Evolutionary conservation across 306 rosid genomes (phyloP).

Genomic region (Echinosophora koreensis): DNA sequence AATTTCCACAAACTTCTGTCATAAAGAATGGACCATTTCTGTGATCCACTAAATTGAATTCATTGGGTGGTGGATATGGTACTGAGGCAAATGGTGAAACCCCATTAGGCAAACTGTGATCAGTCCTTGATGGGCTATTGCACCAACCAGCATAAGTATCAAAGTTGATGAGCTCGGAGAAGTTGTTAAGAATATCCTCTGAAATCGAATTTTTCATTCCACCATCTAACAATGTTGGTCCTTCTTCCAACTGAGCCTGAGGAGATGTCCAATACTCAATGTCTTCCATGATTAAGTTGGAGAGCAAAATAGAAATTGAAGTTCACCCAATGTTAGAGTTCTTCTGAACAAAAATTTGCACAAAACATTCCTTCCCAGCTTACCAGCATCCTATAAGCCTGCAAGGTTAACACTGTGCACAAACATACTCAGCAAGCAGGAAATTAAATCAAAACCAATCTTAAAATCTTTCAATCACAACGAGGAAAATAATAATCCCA

Average conservation of each 20-base stretch:
- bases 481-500: slow-evolving; percentile 11
- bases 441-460: slow-evolving; percentile 29
- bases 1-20: slow-evolving; percentile 57
- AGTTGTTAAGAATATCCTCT: slow-evolving; percentile 65
- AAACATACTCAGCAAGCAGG: slow-evolving; percentile 20
- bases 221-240: slow-evolving; percentile 53
- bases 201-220: slow-evolving; percentile 54
- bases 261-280: slow-evolving; percentile 56
- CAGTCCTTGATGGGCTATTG: slow-evolving; percentile 54
- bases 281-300: slow-evolving; percentile 62
- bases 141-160: slow-evolving; percentile 84
- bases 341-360: slow-evolving; percentile 30
- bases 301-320: slow-evolving; percentile 36
- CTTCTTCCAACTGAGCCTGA: slow-evolving; percentile 60
- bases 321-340: slow-evolving; percentile 40
- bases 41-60: slow-evolving; percentile 57
- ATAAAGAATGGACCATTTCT: slow-evolving; percentile 47
- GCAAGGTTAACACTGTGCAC: slow-evolving; percentile 12
- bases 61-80: slow-evolving; percentile 56
- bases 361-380: slow-evolving; percentile 38
- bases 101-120: slow-evolving; percentile 58
- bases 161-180: slow-evolving; percentile 74
- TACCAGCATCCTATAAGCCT: slow-evolving; percentile 40
- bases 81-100: slow-evolving; percentile 55
- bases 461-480: not conserved